Evolutionary conservation across 768 basidiomycete species (phyloP).

Genomic region (Phlegmacium glaucopus): DNA sequence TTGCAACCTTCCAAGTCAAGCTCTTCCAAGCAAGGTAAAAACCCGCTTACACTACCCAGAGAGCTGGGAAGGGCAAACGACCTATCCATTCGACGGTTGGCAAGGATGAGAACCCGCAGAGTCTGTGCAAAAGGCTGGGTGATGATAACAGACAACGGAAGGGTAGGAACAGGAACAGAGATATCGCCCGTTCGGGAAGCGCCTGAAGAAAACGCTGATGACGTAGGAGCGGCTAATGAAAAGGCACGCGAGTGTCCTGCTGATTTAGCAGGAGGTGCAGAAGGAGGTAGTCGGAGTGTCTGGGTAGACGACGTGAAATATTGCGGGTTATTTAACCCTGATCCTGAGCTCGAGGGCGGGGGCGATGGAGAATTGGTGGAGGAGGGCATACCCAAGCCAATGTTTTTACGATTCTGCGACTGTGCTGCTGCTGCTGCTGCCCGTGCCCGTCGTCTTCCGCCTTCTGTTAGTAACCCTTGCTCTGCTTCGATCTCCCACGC

Average conservation of each 20-base stretch:
- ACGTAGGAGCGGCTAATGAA: constrained; percentile 42
- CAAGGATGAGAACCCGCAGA: constrained; percentile 55
- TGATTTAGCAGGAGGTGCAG: constrained; percentile 48
- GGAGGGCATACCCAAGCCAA: neutral
- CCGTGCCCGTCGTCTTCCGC: constrained; percentile 62
- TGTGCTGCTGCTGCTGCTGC: constrained; percentile 40
- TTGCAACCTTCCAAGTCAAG: constrained; percentile 72
- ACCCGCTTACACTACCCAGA: constrained; percentile 27
- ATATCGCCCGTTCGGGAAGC: constrained; percentile 36
- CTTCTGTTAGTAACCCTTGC: constrained; percentile 71
- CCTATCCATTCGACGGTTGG: constrained; percentile 64
- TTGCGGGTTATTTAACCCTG: constrained; percentile 48
- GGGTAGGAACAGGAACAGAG: constrained; percentile 59
- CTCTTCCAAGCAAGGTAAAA: constrained; percentile 70
- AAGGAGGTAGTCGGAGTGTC: constrained; percentile 64
- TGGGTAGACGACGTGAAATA: constrained; percentile 56
- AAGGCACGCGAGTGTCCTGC: constrained; percentile 58
- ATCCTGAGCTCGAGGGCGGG: constrained; percentile 23
- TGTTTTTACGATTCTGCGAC: constrained; percentile 2
- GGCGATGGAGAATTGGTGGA: constrained; percentile 11
- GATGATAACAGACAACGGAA: constrained; percentile 63
- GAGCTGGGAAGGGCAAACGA: constrained; percentile 52
- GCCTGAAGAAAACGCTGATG: constrained; percentile 11
- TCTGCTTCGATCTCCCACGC: constrained; percentile 81
- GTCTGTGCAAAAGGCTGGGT: constrained; percentile 57